These are phyloP conservation scores for Picea abies DNA, from an alignment of 83 land plant species.

Conservation along the genomic window DNA sequence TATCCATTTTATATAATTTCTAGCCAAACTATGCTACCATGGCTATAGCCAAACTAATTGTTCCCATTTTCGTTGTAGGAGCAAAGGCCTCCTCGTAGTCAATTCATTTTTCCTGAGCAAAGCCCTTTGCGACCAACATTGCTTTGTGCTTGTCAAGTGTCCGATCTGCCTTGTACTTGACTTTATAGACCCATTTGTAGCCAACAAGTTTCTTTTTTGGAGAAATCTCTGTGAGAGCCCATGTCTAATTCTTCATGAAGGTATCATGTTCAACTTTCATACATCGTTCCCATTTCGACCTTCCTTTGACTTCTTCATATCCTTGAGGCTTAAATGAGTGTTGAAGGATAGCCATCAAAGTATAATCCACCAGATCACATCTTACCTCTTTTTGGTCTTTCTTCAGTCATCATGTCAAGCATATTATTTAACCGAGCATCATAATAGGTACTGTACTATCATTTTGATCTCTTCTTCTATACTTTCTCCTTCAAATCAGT, in stretches of 20 bases:
- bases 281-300: neutral
- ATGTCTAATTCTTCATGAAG: neutral
- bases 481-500: no score
- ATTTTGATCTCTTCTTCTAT: no score
- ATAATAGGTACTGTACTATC: no score
- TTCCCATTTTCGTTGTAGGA: neutral
- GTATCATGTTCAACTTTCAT: neutral
- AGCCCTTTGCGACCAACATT: neutral
- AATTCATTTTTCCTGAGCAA: neutral
- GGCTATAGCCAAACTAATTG: neutral
- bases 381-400: neutral
- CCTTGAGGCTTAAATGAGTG: neutral
- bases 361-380: neutral
- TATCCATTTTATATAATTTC: neutral
- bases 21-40: neutral
- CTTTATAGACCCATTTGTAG: no score
- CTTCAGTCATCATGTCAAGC: neutral
- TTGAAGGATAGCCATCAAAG: neutral
- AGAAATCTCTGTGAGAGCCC: neutral
- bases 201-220: neutral
- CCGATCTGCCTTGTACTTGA: neutral
- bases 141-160: neutral
- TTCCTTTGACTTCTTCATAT: neutral
- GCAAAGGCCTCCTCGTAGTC: neutral
- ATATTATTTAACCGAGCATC: neutral